Evolutionary conservation across 257 asterid species (phyloP), one percentile per base, ranked within the genome.

Genomic region (Parsonsia alboflavescens): DNA sequence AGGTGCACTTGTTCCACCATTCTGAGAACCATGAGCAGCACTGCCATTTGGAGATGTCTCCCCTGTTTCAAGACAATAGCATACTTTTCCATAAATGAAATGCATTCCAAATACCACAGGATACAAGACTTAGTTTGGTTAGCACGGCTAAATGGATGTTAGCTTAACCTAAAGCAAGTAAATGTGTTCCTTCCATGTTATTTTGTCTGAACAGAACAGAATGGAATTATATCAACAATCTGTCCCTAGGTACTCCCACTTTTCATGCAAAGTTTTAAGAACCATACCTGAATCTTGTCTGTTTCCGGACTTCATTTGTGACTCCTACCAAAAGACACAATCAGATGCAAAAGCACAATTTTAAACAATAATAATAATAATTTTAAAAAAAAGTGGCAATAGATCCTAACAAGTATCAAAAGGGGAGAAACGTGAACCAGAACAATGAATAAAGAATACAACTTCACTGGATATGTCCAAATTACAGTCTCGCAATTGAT

Each of bases 41-140:
- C 36, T 83, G 54, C 91, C 94, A 79, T 88, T 88, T 83, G 86
- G 93, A 78, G 90, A 83, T 72, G 89, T 87, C 72, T 86, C 96
- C 6, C 83, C 96, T 89, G 85, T 69, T 83, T 77, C 76, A 83
- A 77, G 75, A 79, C 44, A 50, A 61, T 26, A 78, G 70, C 45
- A 59, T 24, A 50, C 73, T 76, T 53, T 21, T 65, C 45, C 46
- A 79, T 61, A 64, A 53, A 71, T 24, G 68, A 72, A 76, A 79
- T 71, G 70, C 33, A 66, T 7, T 56, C 72, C 67, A 64, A 67
- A 64, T 7, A 36, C 46, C 1, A 64, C 45, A 28, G 46, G 41
- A 58, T 16, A 19, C 19, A 4, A 53, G 58, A 2, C 24, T 53
- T 53, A n/a, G 58, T 17, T 19, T 53, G 58, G 10, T 19, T 53